These are phyloP conservation scores for Xanthoceras sorbifolium DNA, from an alignment of 345 rosid genomes.

Conservation along the genomic window DNA sequence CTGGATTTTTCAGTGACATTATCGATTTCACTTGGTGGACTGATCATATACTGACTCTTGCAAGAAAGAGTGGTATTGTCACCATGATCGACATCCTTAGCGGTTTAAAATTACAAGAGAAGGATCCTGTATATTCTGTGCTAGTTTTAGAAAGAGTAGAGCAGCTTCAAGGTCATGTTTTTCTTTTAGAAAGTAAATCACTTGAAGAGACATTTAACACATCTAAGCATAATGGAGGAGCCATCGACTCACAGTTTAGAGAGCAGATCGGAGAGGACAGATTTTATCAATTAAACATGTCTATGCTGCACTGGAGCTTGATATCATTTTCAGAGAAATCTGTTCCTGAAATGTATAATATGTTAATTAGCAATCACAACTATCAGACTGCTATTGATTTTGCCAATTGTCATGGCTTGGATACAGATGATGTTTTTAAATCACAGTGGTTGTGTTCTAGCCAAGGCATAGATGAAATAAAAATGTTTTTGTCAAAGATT, in stretches of 20 bases:
- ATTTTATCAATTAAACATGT: conserved; percentile 39
- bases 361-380: conserved; percentile 57
- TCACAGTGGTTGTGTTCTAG: conserved; percentile 81
- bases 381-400: conserved; percentile 77
- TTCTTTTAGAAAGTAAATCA: conserved; percentile 62
- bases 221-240: conserved; percentile 39
- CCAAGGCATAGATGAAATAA: conserved; percentile 58
- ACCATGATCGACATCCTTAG: conserved; percentile 56
- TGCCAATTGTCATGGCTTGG: conserved; percentile 77
- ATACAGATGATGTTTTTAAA: conserved; percentile 77
- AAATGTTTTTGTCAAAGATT: conserved; percentile 57
- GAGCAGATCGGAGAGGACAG: conserved; percentile 36
- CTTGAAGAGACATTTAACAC: conserved; percentile 34
- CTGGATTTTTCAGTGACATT: conserved; percentile 44
- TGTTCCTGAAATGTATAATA: conserved; percentile 73
- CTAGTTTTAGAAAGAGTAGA: conserved; percentile 69
- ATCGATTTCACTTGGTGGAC: conserved; percentile 97
- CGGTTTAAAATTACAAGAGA: conserved; percentile 55
- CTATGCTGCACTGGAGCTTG: conserved; percentile 62
- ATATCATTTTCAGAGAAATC: conserved; percentile 78
- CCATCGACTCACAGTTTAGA: conserved; percentile 28
- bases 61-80: conserved; percentile 53
- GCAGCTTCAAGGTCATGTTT: conserved; percentile 54
- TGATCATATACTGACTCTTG: conserved; percentile 62
- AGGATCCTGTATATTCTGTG: conserved; percentile 51